Base-by-base conservation (phyloP, 371 early-diverging fungal genomes). In the Mortierella sp. region DNA sequence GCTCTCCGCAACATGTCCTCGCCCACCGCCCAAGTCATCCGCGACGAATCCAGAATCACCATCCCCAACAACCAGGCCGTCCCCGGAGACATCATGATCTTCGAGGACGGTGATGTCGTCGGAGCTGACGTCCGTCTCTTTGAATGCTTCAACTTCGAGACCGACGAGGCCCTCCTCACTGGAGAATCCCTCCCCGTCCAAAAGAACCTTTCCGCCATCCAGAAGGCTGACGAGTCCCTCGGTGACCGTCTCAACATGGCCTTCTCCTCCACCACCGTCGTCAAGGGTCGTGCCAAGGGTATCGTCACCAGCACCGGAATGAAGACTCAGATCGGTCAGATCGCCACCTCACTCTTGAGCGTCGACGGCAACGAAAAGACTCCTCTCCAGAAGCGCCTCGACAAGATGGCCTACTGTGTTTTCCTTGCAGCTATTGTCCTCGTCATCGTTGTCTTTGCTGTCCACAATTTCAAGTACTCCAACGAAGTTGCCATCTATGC, bases 291-390 rank as follows among this genome's bases (percentile, higher is more conserved):
- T 60, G 96, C 92, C 14, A 91, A 90, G 75, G 96, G 95, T 51
- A 90, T 96, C 54, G 96, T 97, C 56, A 95, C 96, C 29, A 90
- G 94, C 38, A 95, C 94, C n/a, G 98, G 97, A 49, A 93, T 94
- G 91, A 76, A 91, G 41, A 97, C 98, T 14, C 97, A 97, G 88
- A 96, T 98, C 71, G 98, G 98, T 70, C 92, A 93, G 77, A 98
- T 98, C 41, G 95, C 96, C 56, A 94, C 94, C 54, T 94, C 96
- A 75, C 91, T 98, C 58, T 91, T 95, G 77, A 93, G 94, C 51
- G 90, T 91, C 27, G 91, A 93, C 27, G 90, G 92, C 72, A 87
- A 80, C 75, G 86, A 90, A 43, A 92, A 92, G 76, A 97, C 97
- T 35, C 91, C 93, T 12, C 91, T 98, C 63, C 96, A 97, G 83